Base-by-base conservation (phyloP, 257 asterid genomes). In the Rhazya stricta region DNA sequence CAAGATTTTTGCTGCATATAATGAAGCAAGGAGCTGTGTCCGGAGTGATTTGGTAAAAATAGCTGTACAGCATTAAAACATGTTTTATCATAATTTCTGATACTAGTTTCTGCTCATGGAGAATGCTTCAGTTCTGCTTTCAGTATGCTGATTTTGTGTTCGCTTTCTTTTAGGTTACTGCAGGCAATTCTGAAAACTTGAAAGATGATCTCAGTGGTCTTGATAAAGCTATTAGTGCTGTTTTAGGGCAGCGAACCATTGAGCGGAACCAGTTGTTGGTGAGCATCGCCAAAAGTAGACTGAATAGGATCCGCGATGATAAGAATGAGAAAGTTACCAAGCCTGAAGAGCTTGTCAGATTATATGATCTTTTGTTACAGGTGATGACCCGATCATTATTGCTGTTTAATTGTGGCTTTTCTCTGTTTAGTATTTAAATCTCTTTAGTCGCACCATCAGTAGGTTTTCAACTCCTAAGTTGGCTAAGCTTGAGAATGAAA, bases 341-440 rank as follows among this genome's bases (percentile, higher is more conserved):
- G 85, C 99, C 99, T n/a, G 99, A 92, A 83, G 98, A 92, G 89
- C 96, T 95, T 82, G 96, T 95, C 53, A 91, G 96, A 66, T 82
- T 95, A 65, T 95, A 86, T 83, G 97, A 91, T 88, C 94, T 91
- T 77, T 84, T 95, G 77, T 79, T 92, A 76, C 96, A 89, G 93
- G 99, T 87, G 74, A 77, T 76, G 76, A 12, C 45, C 53, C 57
- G 63, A 48, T 11, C 70, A 6, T 70, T 56, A 21, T 78, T 48
- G 32, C 66, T 72, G 25, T 6, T 63, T 32, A 71, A 30, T 74
- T 36, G 80, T 67, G 34, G 5, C 16, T 32, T 60, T 51, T 60
- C 45, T 21, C 21, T 45, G 10, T 13, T 12, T 32, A 72, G 70
- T 60, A 50, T 32, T 30, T 11, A 37, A 37, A 30, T 6, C 43